A percentile compares a stretch with the other conserved stretches of the same genome.
Conservation (phyloP, 768 basidiomycete genomes). For the Chalciporus pseudorubinellus region DNA sequence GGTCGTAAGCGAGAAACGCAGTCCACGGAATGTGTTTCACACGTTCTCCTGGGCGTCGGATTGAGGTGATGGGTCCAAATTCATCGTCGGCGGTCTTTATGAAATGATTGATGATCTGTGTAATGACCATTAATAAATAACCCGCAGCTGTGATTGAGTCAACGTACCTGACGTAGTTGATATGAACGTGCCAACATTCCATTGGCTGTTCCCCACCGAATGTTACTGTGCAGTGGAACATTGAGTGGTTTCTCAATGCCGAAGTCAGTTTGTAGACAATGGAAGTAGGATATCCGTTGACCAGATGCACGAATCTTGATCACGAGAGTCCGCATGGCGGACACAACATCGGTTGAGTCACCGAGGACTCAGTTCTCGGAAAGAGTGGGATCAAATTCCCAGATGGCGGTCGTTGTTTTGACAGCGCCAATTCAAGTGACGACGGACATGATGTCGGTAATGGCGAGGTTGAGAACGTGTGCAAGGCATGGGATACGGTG, state of each 20-base stretch:
- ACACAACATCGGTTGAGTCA: slow-evolving; percentile 33
- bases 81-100: slow-evolving; percentile 26
- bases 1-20: slow-evolving; percentile 19
- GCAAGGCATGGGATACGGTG: slow-evolving; percentile 28
- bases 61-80: slow-evolving; percentile 31
- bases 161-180: slow-evolving; percentile 14
- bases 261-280: slow-evolving; percentile 18
- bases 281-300: slow-evolving; percentile 25
- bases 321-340: slow-evolving; percentile 28
- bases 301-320: slow-evolving; percentile 31
- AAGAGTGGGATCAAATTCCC: slow-evolving; percentile 32
- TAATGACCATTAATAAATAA: background rate
- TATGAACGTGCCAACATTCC: slow-evolving; percentile 20
- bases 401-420: slow-evolving; percentile 31
- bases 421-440: slow-evolving; percentile 30
- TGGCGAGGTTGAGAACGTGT: slow-evolving; percentile 30
- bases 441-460: slow-evolving; percentile 28
- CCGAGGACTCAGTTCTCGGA: slow-evolving; percentile 25
- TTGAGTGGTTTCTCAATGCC: slow-evolving; percentile 14
- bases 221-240: slow-evolving; percentile 27
- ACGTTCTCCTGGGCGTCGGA: slow-evolving; percentile 13
- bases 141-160: background rate
- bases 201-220: slow-evolving; percentile 25
- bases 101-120: slow-evolving; percentile 2
- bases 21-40: slow-evolving; percentile 30